Evolutionary conservation across 2,329 filamentous ascomycete genomes (phyloP).

Genomic region (Pochonia chlamydosporia): DNA sequence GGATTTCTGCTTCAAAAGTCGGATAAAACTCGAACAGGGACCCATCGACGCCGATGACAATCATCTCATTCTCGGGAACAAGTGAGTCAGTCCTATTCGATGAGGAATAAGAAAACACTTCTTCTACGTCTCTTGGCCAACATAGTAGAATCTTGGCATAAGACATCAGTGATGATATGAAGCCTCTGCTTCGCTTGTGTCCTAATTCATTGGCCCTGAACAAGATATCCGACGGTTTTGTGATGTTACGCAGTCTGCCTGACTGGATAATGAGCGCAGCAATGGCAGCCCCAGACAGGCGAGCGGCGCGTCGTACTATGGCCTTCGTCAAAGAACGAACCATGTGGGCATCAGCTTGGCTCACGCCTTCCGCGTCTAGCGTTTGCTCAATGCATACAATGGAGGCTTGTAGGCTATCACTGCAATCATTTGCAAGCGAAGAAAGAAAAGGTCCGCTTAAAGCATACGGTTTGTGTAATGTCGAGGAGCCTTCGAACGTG

Average conservation of each 20-base stretch:
- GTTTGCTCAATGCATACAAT: too few species aligned
- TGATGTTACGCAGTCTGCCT: slow-evolving; percentile 5
- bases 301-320: slow-evolving; percentile 15
- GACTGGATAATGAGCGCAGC: slow-evolving; percentile 12
- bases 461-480: slow-evolving; percentile 58
- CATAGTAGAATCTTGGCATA: too few species aligned
- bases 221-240: neutral
- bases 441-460: slow-evolving; percentile 65
- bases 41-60: slow-evolving; percentile 66
- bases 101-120: neutral
- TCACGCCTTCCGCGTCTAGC: neutral
- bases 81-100: slow-evolving; percentile 17
- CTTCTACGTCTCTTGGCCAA: too few species aligned
- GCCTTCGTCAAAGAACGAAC: slow-evolving; percentile 49
- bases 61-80: slow-evolving; percentile 29
- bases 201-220: too few species aligned
- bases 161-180: too few species aligned
- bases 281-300: neutral
- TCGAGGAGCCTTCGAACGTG: neutral
- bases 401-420: too few species aligned
- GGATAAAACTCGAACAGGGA: slow-evolving; percentile 69
- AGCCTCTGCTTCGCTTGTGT: too few species aligned
- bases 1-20: slow-evolving; percentile 59
- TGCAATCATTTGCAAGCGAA: slow-evolving; percentile 15
- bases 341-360: slow-evolving; percentile 51